Conservation (phyloP, 2,329 filamentous ascomycete species). For the Aspergillus terreus region DNA sequence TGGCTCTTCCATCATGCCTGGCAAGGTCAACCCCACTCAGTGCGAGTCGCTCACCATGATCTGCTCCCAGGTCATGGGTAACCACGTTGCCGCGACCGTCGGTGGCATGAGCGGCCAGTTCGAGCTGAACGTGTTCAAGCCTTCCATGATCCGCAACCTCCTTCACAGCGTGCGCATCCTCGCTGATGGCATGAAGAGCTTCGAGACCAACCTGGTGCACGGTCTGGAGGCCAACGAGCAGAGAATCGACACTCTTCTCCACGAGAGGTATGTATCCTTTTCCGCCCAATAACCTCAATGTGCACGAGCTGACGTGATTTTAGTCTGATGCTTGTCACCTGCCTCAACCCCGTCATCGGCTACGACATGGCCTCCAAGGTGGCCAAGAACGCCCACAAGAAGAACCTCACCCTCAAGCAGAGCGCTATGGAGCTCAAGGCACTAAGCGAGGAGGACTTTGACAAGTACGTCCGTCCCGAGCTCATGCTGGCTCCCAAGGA, state of each 20-base stretch:
- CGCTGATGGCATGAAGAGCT: conserved; percentile 88
- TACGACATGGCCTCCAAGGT: conserved; percentile 98
- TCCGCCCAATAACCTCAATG: conserved; percentile 1
- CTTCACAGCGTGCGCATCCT: conserved; percentile 88
- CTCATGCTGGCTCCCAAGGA: conserved; percentile 87
- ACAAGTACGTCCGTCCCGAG: conserved; percentile 83
- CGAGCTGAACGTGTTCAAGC: conserved; percentile 98
- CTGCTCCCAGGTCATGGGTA: conserved; percentile 96
- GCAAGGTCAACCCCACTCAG: conserved; percentile 98
- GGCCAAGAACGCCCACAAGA: conserved; percentile 98
- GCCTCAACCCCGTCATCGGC: conserved; percentile 93
- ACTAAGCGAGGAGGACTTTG: conserved; percentile 83
- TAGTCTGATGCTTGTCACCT: conserved; percentile 96
- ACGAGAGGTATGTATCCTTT: conserved; percentile 71
- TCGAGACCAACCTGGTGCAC: conserved; percentile 86
- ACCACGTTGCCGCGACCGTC: conserved; percentile 88
- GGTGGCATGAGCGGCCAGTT: conserved; percentile 98
- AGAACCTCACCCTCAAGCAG: conserved; percentile 89
- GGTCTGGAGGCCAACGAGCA: conserved; percentile 91
- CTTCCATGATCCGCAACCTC: conserved; percentile 89
- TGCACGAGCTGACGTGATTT: conserved; percentile 18
- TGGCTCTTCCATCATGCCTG: conserved; percentile 96
- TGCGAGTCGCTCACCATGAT: conserved; percentile 98
- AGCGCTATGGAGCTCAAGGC: conserved; percentile 91
- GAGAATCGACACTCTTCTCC: conserved; percentile 83